A percentile compares a stretch with the other conserved stretches of the same genome.
These are phyloP conservation scores for Yamadazyma kitorensis DNA, from an alignment of 805 yeast species.

Conservation along the genomic window DNA sequence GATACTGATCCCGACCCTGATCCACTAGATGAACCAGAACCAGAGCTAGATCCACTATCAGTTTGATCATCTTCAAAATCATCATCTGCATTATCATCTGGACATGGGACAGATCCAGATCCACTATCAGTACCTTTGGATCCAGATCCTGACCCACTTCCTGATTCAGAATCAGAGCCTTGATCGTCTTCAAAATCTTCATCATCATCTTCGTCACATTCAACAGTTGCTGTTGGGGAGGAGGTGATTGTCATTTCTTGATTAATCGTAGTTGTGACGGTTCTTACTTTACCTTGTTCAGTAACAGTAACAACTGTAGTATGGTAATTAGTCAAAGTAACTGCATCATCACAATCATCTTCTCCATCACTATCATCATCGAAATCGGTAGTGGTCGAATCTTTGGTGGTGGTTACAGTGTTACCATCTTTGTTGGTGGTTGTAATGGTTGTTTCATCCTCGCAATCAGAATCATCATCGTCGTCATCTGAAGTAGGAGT, in stretches of 20 bases:
- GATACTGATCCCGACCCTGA: background rate
- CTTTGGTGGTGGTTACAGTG: constrained; percentile 8
- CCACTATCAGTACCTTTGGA: constrained; percentile 10
- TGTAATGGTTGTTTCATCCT: constrained; percentile 3
- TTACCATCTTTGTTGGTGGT: constrained; percentile 4
- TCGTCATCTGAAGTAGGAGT: constrained; percentile 5
- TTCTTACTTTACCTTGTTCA: constrained; percentile 13
- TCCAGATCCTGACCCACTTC: constrained; percentile 9
- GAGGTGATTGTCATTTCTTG: constrained; percentile 8
- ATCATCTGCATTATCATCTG: constrained; percentile 10
- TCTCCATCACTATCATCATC: constrained; percentile 6
- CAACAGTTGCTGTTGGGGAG: constrained; percentile 2
- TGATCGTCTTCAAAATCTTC: constrained; percentile 15
- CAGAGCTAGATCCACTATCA: constrained; percentile 3
- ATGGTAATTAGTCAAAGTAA: constrained; percentile 11
- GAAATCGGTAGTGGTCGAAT: constrained; percentile 3
- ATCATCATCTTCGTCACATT: constrained; percentile 16
- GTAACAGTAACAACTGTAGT: constrained; percentile 10
- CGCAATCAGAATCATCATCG: too few species aligned
- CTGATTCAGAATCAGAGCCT: constrained; percentile 8
- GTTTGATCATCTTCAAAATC: constrained; percentile 4
- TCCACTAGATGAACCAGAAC: constrained; percentile 6
- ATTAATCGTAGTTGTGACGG: constrained; percentile 9
- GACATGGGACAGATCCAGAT: constrained; percentile 13
- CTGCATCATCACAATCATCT: constrained; percentile 14